Evolutionary conservation across 805 yeast species (phyloP).

Genomic region (Torulaspora delbrueckii): DNA sequence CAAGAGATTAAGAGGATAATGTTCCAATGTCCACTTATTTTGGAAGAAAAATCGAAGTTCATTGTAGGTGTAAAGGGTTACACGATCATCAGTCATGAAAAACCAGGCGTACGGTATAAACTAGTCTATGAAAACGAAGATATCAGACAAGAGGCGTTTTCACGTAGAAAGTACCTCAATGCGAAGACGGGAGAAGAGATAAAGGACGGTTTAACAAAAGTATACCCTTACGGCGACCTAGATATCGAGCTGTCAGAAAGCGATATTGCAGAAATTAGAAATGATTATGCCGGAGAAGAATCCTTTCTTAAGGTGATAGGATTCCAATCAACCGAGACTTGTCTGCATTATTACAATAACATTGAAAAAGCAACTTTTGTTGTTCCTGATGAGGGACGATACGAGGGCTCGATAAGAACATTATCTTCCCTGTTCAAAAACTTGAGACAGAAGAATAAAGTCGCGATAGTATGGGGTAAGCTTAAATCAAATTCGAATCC

Average conservation of each 20-base stretch:
- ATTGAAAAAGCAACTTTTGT: constrained; percentile 55
- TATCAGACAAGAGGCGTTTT: constrained; percentile 47
- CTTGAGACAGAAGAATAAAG: constrained; percentile 46
- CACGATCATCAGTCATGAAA: constrained; percentile 53
- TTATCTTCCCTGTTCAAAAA: constrained; percentile 63
- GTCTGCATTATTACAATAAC: constrained; percentile 49
- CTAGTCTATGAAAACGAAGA: constrained; percentile 53
- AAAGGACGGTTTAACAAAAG: constrained; percentile 34
- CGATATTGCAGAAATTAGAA: constrained; percentile 35
- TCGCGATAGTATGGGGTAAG: constrained; percentile 73
- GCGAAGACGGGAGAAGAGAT: constrained; percentile 44
- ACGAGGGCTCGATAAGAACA: constrained; percentile 59
- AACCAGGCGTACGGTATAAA: constrained; percentile 42
- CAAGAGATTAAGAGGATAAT: constrained; percentile 60
- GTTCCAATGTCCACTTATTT: constrained; percentile 55
- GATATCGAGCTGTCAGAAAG: constrained; percentile 38
- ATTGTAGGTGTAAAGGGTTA: constrained; percentile 69
- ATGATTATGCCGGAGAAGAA: constrained; percentile 32
- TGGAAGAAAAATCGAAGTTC: constrained; percentile 45
- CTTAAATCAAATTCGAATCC: constrained; percentile 52
- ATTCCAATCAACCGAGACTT: constrained; percentile 45
- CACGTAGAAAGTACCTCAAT: constrained; percentile 39
- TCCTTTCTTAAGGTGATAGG: constrained; percentile 65
- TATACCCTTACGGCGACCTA: constrained; percentile 46
- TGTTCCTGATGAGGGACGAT: constrained; percentile 59